A percentile compares a stretch with the other conserved stretches of the same genome.
Conservation (phyloP, 1,139 yeast genomes). For the Kodamaea arcana region DNA sequence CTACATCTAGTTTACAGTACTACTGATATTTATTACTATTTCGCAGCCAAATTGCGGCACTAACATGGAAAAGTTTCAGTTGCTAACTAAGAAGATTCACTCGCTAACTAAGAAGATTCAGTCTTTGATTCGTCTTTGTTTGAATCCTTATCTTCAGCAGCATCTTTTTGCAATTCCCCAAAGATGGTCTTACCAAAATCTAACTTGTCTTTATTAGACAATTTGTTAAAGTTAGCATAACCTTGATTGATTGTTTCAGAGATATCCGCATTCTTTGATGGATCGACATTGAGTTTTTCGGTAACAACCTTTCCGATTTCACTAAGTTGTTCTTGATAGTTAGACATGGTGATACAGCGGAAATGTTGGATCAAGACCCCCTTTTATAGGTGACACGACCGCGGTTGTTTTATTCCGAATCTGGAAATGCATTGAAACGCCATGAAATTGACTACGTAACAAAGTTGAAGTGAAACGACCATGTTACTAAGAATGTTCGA, state of each 20-base stretch:
- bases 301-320: constrained; percentile 2
- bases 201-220: constrained; percentile 9
- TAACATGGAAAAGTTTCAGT: too few species aligned
- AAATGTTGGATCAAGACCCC: neutral
- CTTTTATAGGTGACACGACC: neutral
- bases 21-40: too few species aligned
- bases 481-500: too few species aligned
- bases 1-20: too few species aligned
- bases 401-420: too few species aligned
- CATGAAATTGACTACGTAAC: too few species aligned
- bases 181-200: constrained; percentile 8
- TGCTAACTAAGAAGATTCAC: too few species aligned
- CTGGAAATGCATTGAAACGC: too few species aligned
- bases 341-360: neutral
- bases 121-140: too few species aligned
- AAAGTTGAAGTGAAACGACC: too few species aligned
- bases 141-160: constrained; percentile 8
- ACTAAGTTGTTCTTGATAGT: constrained; percentile 1
- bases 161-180: constrained; percentile 9
- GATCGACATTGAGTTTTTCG: constrained; percentile 11
- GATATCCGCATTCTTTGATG: constrained; percentile 6
- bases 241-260: constrained; percentile 10
- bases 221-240: constrained; percentile 10
- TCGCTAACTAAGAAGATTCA: too few species aligned
- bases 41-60: too few species aligned